A percentile compares a stretch with the other conserved stretches of the same genome.
Conservation (phyloP, 805 yeast species). For the Wickerhamomyces kurtzmanii region DNA sequence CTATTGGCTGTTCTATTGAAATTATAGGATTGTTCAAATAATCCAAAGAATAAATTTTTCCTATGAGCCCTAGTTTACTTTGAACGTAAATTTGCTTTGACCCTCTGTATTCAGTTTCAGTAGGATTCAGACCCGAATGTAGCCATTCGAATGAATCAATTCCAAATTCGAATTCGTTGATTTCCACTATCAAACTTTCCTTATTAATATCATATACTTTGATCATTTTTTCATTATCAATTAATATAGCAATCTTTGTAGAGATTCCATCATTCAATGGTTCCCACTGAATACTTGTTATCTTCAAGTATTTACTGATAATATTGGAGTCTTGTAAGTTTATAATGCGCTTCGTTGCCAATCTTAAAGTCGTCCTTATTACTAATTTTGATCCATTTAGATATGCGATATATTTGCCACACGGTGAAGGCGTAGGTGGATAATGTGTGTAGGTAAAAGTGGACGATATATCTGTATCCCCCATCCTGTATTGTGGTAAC, state of each 20-base stretch:
- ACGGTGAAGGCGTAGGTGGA: slow-evolving; percentile 6
- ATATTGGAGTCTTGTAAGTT: slow-evolving; percentile 1
- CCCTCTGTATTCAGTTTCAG: slow-evolving; percentile 10
- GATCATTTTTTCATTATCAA: slow-evolving; percentile 3
- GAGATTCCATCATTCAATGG: slow-evolving; percentile 3
- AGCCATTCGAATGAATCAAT: slow-evolving; percentile 11
- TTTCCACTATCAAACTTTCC: slow-evolving; percentile 5
- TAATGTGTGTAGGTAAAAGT: slow-evolving; percentile 5
- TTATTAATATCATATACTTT: slow-evolving; percentile 7
- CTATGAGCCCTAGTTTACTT: slow-evolving; percentile 4
- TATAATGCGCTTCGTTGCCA: slow-evolving; percentile 5
- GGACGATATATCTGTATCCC: slow-evolving; percentile 10
- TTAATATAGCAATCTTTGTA: slow-evolving; percentile 7
- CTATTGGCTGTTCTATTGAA: slow-evolving; percentile 3
- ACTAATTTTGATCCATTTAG: slow-evolving; percentile 6
- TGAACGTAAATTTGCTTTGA: slow-evolving; percentile 9
- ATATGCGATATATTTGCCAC: slow-evolving; percentile 8
- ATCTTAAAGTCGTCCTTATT: slow-evolving; percentile 6
- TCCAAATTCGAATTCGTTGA: slow-evolving; percentile 11
- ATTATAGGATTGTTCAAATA: slow-evolving; percentile 3
- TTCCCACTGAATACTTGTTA: slow-evolving; percentile 11
- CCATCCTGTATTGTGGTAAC: too few relatives aligned
- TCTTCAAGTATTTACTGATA: slow-evolving; percentile 4
- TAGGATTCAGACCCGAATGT: not conserved
- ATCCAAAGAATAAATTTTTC: slow-evolving; percentile 9